These are phyloP conservation scores for Coniophora puteana DNA, from an alignment of 1,284 basidiomycete species.

Conservation along the genomic window DNA sequence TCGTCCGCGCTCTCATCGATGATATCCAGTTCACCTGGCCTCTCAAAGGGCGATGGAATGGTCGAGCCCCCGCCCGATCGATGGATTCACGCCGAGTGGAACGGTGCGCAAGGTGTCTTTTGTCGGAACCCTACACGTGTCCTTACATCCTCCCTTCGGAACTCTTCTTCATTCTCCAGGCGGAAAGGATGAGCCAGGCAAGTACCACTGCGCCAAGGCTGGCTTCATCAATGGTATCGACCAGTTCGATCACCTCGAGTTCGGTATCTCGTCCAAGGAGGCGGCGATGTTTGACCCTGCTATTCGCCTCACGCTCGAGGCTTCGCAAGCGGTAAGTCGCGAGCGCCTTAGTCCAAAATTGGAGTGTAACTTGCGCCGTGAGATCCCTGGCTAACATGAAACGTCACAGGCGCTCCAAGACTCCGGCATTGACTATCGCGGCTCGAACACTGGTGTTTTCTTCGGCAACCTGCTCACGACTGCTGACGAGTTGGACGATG, in stretches of 20 bases:
- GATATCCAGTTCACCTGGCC: not conserved
- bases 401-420: conserved; percentile 24
- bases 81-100: conserved; percentile 27
- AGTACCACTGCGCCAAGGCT: conserved; percentile 22
- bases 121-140: too few species aligned
- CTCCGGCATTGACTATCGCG: conserved; percentile 30
- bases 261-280: conserved; percentile 28
- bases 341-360: too few species aligned
- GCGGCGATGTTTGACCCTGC: conserved; percentile 22
- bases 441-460: conserved; percentile 29
- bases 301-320: conserved; percentile 18
- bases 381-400: too few species aligned
- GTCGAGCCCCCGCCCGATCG: conserved; percentile 19
- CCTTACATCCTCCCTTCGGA: not conserved
- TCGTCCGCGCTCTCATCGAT: not conserved
- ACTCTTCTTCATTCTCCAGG: conserved; percentile 8
- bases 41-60: conserved; percentile 28
- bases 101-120: too few species aligned
- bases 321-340: conserved; percentile 21
- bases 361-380: too few species aligned
- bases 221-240: conserved; percentile 27
- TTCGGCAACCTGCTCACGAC: conserved; percentile 26
- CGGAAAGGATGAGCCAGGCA: conserved; percentile 25
- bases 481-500: conserved; percentile 23
- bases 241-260: conserved; percentile 27